Evolutionary conservation across 345 rosid genomes (phyloP), one percentile per base, ranked within the genome.

Genomic region (Psidium guajava): DNA sequence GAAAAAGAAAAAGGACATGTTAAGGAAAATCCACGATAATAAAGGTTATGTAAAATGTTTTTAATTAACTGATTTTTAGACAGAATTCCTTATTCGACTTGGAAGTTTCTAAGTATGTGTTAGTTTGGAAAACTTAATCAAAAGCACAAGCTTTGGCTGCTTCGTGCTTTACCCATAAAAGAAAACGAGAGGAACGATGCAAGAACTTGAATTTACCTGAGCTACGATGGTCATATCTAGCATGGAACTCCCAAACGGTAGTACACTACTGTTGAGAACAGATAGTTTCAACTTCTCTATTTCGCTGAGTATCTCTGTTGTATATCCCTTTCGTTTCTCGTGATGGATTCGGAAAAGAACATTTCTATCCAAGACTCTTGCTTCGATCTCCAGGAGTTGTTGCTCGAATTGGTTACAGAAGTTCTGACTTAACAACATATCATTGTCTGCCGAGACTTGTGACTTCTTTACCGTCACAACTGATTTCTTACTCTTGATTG

Each of bases 161-260:
- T 64, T 69, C 21, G 40, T 36, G 40, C 47, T 69, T 69, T 69
- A 20, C 25, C 47, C 80, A 18, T 22, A 82, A 82, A 52, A 50
- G 36, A n/a, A n/a, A 27, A 52, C 21, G 56, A 51, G 54, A 47
- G 59, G 15, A 50, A 24, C 57, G 28, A 55, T 57, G 28, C 11
- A 20, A 83, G 84, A 16, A 25, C 42, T 36, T 83, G 74, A 28
- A 69, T 50, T 85, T 88, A 96, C 98, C 95, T 92, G 90, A 85
- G 95, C 96, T 81, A 89, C 89, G 83, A 96, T 54, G 44, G 99
- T 93, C 25, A 96, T 88, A 86, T 94, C 92, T 18, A 94, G 90
- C 50, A 91, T 90, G 4, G 94, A 91, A 49, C 85, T 88, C 74
- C 98, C 98, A 11, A 96, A 96, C 44, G 96, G 91, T 75, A 96